Percentiles rank a stretch among this genome's conserved stretches.
Conservation (phyloP, 2,329 filamentous ascomycete genomes). For the Pseudogymnoascus sp. region DNA sequence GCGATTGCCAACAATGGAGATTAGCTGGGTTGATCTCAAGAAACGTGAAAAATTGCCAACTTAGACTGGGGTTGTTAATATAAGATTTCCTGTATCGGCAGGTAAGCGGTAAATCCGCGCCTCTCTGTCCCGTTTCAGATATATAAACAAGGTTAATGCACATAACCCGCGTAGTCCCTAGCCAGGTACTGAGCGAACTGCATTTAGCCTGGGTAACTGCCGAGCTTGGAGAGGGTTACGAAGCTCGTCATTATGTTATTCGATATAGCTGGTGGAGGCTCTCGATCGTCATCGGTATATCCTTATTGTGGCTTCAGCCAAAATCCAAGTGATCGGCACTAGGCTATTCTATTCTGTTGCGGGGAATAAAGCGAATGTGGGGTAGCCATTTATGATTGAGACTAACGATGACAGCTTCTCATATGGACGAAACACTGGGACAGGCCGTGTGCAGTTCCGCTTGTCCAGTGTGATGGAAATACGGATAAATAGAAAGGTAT, state of each 20-base stretch:
- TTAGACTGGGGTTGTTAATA: background rate
- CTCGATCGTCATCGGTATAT: background rate
- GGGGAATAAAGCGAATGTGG: background rate
- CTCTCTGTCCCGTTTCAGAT: background rate
- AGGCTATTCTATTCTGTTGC: background rate
- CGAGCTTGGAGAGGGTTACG: background rate
- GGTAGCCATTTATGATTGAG: background rate
- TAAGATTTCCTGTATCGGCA: background rate
- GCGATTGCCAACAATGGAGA: background rate
- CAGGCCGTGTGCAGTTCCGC: background rate
- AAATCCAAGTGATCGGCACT: background rate
- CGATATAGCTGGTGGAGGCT: background rate
- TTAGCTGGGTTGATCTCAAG: background rate
- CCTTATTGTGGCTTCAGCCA: conserved; percentile 7
- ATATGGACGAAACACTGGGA: conserved; percentile 4
- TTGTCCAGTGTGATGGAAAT: background rate
- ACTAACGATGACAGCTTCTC: background rate
- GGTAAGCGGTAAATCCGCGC: background rate
- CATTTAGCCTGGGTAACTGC: background rate
- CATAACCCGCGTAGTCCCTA: background rate
- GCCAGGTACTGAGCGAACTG: background rate
- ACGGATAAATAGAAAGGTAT: background rate
- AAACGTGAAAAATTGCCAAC: background rate
- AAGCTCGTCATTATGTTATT: background rate
- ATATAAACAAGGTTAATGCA: conserved; percentile 1